Evolutionary conservation across 73 alveolate species (phyloP).

Genomic region (Chromera velia): DNA sequence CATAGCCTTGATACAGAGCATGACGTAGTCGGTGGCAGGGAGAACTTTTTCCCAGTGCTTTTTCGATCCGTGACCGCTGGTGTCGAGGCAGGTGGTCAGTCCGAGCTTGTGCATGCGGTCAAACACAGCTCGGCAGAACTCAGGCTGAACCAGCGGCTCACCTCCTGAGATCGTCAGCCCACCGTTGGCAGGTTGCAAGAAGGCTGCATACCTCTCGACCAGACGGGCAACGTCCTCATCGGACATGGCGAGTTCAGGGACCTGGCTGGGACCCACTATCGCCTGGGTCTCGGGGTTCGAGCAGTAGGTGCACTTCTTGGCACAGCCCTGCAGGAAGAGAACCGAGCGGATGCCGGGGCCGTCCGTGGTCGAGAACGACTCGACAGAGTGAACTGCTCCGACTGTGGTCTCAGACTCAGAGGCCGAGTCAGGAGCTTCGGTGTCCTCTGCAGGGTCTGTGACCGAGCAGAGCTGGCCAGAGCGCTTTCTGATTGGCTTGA

Average conservation of each 20-base stretch:
- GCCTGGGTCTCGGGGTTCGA: slow-evolving; percentile 3
- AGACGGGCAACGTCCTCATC: background rate
- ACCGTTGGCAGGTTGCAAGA: background rate
- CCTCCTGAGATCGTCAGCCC: background rate
- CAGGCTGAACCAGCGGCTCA: background rate
- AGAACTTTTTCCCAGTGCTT: background rate
- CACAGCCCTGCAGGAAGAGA: background rate
- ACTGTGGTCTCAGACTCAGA: no score
- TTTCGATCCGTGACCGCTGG: background rate
- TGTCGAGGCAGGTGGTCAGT: background rate
- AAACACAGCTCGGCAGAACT: background rate
- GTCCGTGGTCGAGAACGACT: background rate
- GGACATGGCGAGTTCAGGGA: background rate
- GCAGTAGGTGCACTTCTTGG: background rate
- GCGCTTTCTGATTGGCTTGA: background rate
- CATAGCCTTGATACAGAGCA: slow-evolving; percentile 2
- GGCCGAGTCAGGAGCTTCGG: no score
- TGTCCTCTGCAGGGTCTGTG: no score
- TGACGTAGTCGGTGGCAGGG: background rate
- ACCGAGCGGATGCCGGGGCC: background rate
- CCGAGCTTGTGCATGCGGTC: background rate
- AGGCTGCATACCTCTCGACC: background rate
- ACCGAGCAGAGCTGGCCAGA: background rate
- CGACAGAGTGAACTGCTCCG: background rate
- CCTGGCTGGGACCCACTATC: background rate